Percentiles rank a stretch among this genome's conserved stretches.
Evolutionary conservation across 768 basidiomycete species (phyloP).

Genomic region (Macrocybe gigantea): DNA sequence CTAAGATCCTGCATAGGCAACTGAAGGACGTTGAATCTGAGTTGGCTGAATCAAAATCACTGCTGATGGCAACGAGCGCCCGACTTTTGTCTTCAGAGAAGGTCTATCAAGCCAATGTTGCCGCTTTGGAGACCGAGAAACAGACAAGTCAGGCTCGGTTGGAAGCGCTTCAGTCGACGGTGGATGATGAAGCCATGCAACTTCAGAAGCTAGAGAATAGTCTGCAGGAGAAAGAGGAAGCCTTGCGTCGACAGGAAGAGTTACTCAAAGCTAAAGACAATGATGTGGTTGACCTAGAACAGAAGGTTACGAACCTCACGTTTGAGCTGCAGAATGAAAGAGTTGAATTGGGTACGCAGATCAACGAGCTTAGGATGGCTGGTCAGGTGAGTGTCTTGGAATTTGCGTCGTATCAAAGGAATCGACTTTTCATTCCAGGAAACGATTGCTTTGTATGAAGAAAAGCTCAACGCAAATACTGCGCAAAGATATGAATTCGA

Average conservation of each 20-base stretch:
- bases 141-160: constrained; percentile 37
- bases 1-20: too few species aligned
- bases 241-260: constrained; percentile 41
- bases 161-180: constrained; percentile 22
- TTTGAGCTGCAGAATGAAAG: constrained; percentile 46
- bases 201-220: constrained; percentile 46
- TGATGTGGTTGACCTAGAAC: constrained; percentile 52
- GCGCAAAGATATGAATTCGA: constrained; percentile 75
- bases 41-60: too few species aligned
- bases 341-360: constrained; percentile 60
- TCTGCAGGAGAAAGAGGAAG: constrained; percentile 42
- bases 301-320: constrained; percentile 20
- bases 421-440: constrained; percentile 42
- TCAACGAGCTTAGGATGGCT: constrained; percentile 82
- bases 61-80: too few species aligned
- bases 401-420: constrained; percentile 4
- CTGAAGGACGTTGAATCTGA: too few species aligned
- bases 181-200: constrained; percentile 34
- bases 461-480: constrained; percentile 69
- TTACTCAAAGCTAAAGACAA: constrained; percentile 51
- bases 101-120: constrained; percentile 38
- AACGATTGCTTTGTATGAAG: constrained; percentile 94
- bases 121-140: constrained; percentile 41
- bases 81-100: constrained; percentile 5
- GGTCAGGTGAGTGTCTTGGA: constrained; percentile 59